These are phyloP conservation scores for Pyrenochaeta sp. DNA, from an alignment of 2,329 filamentous ascomycete species.

Conservation along the genomic window DNA sequence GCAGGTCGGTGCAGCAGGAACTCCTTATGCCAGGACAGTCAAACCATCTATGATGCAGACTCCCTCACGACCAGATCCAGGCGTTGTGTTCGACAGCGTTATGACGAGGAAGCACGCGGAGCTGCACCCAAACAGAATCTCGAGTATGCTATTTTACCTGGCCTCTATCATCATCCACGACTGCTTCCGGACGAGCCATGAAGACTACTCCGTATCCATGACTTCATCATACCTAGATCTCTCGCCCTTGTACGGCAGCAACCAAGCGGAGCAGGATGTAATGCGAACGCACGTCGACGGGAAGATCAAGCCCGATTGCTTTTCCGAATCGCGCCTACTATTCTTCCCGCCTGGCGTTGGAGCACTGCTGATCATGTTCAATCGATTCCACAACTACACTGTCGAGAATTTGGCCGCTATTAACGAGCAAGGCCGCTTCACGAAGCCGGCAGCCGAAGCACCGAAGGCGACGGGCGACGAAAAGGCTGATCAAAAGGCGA, in stretches of 20 bases:
- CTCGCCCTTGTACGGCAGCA: constrained; percentile 76
- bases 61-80: constrained; percentile 69
- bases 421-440: constrained; percentile 84
- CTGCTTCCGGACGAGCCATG: constrained; percentile 70
- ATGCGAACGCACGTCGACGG: constrained; percentile 72
- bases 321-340: constrained; percentile 70
- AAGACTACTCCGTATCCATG: constrained; percentile 69
- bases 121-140: constrained; percentile 75
- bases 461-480: constrained; percentile 54
- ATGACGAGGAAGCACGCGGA: constrained; percentile 70
- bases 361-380: constrained; percentile 73
- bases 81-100: constrained; percentile 72
- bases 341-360: constrained; percentile 75
- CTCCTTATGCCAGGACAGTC: constrained; percentile 75
- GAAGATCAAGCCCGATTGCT: constrained; percentile 75
- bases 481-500: constrained; percentile 34
- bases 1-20: constrained; percentile 69
- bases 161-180: constrained; percentile 72
- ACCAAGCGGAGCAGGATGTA: constrained; percentile 69
- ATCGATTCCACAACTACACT: constrained; percentile 83
- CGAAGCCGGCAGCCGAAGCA: constrained; percentile 61
- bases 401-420: constrained; percentile 82
- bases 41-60: constrained; percentile 64
- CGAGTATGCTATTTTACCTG: constrained; percentile 77
- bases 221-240: constrained; percentile 81